Conservation (phyloP, 2,329 filamentous ascomycete species). For the Diaporthe vaccinii region DNA sequence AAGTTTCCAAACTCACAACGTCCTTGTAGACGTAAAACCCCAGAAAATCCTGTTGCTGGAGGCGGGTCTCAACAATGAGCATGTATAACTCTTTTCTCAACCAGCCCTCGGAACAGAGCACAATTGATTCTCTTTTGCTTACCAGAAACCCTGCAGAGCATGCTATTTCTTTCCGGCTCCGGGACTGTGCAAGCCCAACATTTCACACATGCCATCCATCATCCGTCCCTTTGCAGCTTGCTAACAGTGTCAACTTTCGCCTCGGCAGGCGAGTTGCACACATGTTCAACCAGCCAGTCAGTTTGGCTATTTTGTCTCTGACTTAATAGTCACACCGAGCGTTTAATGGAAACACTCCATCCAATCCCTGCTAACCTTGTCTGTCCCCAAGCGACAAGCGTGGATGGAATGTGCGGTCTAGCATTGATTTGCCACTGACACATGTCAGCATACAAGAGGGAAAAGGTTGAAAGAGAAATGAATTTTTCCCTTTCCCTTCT, state of each 20-base stretch:
- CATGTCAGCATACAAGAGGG: neutral
- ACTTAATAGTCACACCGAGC: neutral
- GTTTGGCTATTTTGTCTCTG: neutral
- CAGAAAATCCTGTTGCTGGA: neutral
- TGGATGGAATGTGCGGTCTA: neutral
- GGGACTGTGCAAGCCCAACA: neutral
- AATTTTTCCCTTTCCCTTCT: neutral
- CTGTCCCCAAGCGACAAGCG: neutral
- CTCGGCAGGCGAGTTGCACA: neutral
- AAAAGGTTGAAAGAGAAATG: neutral
- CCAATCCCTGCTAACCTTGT: neutral
- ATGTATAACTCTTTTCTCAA: neutral
- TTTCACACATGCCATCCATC: neutral
- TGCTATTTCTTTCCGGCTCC: neutral
- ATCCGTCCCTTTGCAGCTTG: neutral
- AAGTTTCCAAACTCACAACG: neutral
- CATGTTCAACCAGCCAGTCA: neutral
- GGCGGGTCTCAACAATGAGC: neutral
- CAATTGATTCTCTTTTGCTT: neutral
- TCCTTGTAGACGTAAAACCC: neutral
- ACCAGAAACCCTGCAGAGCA: neutral
- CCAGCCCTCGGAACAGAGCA: neutral
- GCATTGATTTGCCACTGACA: slow-evolving; percentile 4
- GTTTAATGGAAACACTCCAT: neutral
- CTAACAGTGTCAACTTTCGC: neutral